Evolutionary conservation across 176 grass and related monocot genomes (phyloP).

Genomic region (Rhynchospora pubera): DNA sequence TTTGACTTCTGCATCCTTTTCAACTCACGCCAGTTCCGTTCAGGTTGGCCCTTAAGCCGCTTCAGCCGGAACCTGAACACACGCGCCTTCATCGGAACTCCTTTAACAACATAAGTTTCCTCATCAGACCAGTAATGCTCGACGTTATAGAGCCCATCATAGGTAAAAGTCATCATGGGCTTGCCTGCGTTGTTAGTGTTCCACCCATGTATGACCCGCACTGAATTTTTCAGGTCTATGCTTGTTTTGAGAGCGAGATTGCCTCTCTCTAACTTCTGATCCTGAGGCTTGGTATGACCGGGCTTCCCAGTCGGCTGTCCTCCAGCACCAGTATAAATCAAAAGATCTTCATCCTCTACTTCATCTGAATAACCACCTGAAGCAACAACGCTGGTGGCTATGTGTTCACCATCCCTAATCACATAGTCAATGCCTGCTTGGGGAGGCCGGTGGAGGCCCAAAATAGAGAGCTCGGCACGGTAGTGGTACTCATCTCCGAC

Average conservation of each 20-base stretch:
- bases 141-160: slow-evolving; percentile 69
- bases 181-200: slow-evolving; percentile 27
- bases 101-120: slow-evolving; percentile 28
- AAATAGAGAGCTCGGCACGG: slow-evolving; percentile 1
- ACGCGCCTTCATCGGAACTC: slow-evolving; percentile 27
- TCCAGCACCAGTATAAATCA: slow-evolving; percentile 21
- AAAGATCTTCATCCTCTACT: background rate
- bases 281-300: slow-evolving; percentile 1
- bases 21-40: slow-evolving; percentile 6
- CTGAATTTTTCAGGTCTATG: slow-evolving; percentile 35
- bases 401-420: background rate
- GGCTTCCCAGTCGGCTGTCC: slow-evolving; percentile 3
- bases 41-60: slow-evolving; percentile 45
- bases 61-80: slow-evolving; percentile 60
- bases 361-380: slow-evolving; percentile 19
- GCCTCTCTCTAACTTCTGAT: slow-evolving; percentile 69
- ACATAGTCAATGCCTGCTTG: slow-evolving; percentile 1
- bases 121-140: slow-evolving; percentile 20
- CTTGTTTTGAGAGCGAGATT: slow-evolving; percentile 72
- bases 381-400: slow-evolving; percentile 12
- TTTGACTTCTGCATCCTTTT: background rate
- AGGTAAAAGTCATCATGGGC: slow-evolving; percentile 53
- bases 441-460: slow-evolving; percentile 9
- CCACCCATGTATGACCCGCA: slow-evolving; percentile 49
- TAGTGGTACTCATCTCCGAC: slow-evolving; percentile 23